Conservation (phyloP, 2,329 filamentous ascomycete species). For the Lasiodiplodia gonubiensis region DNA sequence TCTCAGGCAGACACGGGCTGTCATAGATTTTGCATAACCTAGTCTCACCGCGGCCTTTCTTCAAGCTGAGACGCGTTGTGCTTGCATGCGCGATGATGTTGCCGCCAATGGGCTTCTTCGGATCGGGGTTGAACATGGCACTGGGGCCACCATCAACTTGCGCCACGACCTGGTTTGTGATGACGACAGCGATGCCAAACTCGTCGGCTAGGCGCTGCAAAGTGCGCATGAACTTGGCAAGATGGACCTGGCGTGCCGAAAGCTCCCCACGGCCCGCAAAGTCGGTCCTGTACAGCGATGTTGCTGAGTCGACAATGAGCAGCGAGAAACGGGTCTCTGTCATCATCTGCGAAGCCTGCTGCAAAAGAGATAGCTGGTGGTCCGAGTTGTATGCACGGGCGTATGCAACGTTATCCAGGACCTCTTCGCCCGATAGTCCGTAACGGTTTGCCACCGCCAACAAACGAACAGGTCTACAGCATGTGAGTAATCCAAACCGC, state of each 20-base stretch:
- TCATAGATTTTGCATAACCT: conserved; percentile 99
- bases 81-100: conserved; percentile 99
- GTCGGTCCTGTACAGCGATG: conserved; percentile 92
- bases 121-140: conserved; percentile 98
- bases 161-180: conserved; percentile 98
- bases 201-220: conserved; percentile 76
- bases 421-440: conserved; percentile 93
- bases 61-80: conserved; percentile 90
- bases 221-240: conserved; percentile 87
- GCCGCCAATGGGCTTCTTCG: conserved; percentile 98
- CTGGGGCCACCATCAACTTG: conserved; percentile 96
- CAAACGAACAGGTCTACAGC: conserved; percentile 76
- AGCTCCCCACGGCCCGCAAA: conserved; percentile 96
- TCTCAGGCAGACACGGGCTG: conserved; percentile 94
- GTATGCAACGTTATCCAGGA: conserved; percentile 97
- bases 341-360: conserved; percentile 98
- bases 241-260: conserved; percentile 86
- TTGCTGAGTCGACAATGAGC: conserved; percentile 94
- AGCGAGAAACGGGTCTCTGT: conserved; percentile 97
- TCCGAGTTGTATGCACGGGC: conserved; percentile 98
- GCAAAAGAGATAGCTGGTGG: conserved; percentile 92
- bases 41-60: conserved; percentile 94
- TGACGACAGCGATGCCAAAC: conserved; percentile 97
- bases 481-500: conserved; percentile 1
- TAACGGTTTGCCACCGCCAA: conserved; percentile 93